phyloP scores from a whole-genome alignment of 306 rosid genomes.

The Gleditsia sinensis region DNA sequence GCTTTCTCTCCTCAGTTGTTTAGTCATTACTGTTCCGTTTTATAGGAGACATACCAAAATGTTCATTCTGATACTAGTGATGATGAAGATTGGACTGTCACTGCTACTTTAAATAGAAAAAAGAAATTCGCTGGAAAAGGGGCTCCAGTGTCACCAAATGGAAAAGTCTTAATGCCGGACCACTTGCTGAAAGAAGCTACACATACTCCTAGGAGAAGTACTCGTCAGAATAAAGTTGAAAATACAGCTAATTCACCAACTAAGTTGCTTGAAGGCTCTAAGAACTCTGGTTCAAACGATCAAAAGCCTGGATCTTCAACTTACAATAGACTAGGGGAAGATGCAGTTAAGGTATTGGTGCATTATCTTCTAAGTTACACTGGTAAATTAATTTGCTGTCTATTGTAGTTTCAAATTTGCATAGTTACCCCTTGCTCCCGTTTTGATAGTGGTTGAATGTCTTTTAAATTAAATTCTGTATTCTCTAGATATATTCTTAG shows the following conservation, averaged over 20 bases:
- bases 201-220: constrained; percentile 43
- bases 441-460: neutral
- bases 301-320: constrained; percentile 50
- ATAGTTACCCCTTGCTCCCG: too few relatives aligned
- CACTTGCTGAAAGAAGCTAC: constrained; percentile 18
- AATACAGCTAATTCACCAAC: constrained; percentile 44
- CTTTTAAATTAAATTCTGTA: neutral
- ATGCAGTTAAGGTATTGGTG: constrained; percentile 68
- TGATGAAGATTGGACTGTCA: constrained; percentile 69
- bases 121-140: constrained; percentile 33
- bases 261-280: constrained; percentile 46
- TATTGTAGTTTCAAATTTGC: constrained; percentile 27
- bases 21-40: constrained; percentile 35
- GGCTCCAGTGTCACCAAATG: constrained; percentile 46
- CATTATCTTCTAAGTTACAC: constrained; percentile 27
- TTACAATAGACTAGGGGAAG: constrained; percentile 67
- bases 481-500: constrained; percentile 8
- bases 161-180: constrained; percentile 39
- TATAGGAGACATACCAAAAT: constrained; percentile 74
- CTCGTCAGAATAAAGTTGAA: constrained; percentile 45
- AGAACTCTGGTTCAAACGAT: constrained; percentile 49
- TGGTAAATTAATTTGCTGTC: constrained; percentile 23
- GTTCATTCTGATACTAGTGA: constrained; percentile 66
- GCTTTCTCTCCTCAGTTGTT: constrained; percentile 23
- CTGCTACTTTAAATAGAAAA: constrained; percentile 43